Conservation (phyloP, 2,329 filamentous ascomycete genomes). For the Gnomoniopsis smithogilvyi region DNA sequence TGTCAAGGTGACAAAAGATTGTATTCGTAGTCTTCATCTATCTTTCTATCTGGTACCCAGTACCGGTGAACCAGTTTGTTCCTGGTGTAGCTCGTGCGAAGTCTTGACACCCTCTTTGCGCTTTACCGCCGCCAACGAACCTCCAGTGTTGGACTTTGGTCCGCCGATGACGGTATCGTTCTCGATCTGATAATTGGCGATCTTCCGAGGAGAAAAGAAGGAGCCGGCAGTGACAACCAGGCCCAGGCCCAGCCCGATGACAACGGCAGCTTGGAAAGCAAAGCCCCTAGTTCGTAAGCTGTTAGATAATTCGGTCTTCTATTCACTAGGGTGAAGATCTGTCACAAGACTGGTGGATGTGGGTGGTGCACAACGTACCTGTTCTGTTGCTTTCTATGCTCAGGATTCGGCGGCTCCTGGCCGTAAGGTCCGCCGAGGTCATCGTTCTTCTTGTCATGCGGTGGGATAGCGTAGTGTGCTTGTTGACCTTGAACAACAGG, state of each 20-base stretch:
- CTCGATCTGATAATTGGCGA: slow-evolving; percentile 12
- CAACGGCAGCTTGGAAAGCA: slow-evolving; percentile 1
- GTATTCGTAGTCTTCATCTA: too few species aligned
- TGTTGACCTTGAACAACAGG: background rate
- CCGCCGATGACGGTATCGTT: slow-evolving; percentile 12
- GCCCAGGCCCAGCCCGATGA: slow-evolving; percentile 1
- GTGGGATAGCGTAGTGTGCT: slow-evolving; percentile 10
- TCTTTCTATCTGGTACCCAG: slow-evolving; percentile 3
- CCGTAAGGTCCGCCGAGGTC: slow-evolving; percentile 11
- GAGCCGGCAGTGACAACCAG: background rate
- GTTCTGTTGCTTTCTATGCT: slow-evolving; percentile 6
- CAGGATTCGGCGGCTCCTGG: slow-evolving; percentile 6
- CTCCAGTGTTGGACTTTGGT: slow-evolving; percentile 5
- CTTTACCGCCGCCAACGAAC: slow-evolving; percentile 6
- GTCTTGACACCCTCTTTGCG: slow-evolving; percentile 7
- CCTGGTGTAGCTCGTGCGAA: slow-evolving; percentile 9
- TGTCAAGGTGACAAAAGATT: too few species aligned
- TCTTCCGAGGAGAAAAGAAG: slow-evolving; percentile 8
- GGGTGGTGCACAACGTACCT: background rate
- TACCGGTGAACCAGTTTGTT: slow-evolving; percentile 8
- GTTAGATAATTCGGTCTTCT: too few species aligned
- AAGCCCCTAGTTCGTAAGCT: background rate
- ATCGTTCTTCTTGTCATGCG: slow-evolving; percentile 8
- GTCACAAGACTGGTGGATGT: too few species aligned
- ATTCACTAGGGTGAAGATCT: too few species aligned